Evolutionary conservation across 2,329 filamentous ascomycete genomes (phyloP).

Genomic region (Exophiala lecanii-corni): DNA sequence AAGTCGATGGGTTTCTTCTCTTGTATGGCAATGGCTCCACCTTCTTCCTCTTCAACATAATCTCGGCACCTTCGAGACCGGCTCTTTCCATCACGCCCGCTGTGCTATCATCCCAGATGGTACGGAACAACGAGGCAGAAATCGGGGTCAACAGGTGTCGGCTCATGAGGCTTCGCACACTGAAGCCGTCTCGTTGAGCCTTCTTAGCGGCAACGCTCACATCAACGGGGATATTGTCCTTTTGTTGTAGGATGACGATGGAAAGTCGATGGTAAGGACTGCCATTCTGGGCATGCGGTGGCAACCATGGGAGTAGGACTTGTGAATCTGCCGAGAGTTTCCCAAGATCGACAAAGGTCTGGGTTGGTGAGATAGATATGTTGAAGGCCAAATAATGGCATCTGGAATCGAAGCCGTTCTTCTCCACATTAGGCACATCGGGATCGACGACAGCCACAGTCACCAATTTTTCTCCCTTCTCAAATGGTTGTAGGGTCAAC

Average conservation of each 20-base stretch:
- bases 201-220: constrained; percentile 51
- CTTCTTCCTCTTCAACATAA: constrained; percentile 80
- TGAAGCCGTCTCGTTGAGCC: constrained; percentile 63
- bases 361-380: constrained; percentile 58
- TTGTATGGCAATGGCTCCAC: constrained; percentile 64
- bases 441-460: constrained; percentile 82
- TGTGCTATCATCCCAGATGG: constrained; percentile 82
- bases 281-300: constrained; percentile 84
- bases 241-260: constrained; percentile 78
- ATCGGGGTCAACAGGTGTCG: constrained; percentile 67
- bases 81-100: constrained; percentile 80
- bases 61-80: constrained; percentile 67
- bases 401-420: constrained; percentile 70
- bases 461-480: constrained; percentile 73
- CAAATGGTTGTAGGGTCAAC: constrained; percentile 79
- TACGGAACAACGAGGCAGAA: constrained; percentile 83
- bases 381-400: constrained; percentile 84
- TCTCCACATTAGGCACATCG: constrained; percentile 76
- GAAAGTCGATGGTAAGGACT: constrained; percentile 85
- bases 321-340: constrained; percentile 58
- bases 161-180: constrained; percentile 67
- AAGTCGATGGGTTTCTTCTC: constrained; percentile 49
- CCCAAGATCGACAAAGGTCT: constrained; percentile 61
- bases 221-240: constrained; percentile 56
- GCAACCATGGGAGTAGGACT: constrained; percentile 73